phyloP scores from a whole-genome alignment of 1,284 basidiomycete species.

The Naganishia sp. region DNA sequence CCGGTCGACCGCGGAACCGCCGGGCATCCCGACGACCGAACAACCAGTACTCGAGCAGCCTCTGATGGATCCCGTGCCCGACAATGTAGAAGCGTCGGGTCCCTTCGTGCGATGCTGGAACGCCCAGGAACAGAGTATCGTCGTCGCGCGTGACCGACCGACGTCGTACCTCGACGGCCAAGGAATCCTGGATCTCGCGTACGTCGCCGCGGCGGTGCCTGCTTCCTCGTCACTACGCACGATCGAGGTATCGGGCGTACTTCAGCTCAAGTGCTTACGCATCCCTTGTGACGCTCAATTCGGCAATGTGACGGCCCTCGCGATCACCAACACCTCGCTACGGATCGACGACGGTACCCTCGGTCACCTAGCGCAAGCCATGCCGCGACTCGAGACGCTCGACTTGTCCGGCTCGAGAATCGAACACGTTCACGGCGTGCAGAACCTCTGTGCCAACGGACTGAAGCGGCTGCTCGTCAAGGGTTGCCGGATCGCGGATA shows the following conservation, averaged over 20 bases:
- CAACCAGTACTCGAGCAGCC: too few species aligned
- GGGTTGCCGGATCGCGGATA: constrained; percentile 25
- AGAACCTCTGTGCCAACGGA: constrained; percentile 14
- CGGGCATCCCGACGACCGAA: too few species aligned
- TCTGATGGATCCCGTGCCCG: too few species aligned
- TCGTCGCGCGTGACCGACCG: constrained; percentile 5
- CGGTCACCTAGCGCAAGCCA: neutral
- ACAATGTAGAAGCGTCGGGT: neutral
- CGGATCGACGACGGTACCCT: constrained; percentile 1
- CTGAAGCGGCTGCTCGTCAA: constrained; percentile 24
- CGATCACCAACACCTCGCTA: constrained; percentile 28
- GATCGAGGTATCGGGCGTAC: constrained; percentile 5
- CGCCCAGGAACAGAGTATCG: constrained; percentile 3
- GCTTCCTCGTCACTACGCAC: neutral
- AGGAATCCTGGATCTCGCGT: constrained; percentile 11
- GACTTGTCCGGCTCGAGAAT: constrained; percentile 31
- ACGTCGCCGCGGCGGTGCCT: constrained; percentile 17
- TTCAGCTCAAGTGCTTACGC: constrained; percentile 12
- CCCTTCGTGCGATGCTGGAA: constrained; percentile 9
- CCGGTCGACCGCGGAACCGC: neutral
- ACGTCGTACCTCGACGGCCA: constrained; percentile 3
- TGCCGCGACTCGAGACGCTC: constrained; percentile 28
- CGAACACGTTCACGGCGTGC: constrained; percentile 20
- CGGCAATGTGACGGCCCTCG: constrained; percentile 1
- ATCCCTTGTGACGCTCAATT: constrained; percentile 12